These are phyloP conservation scores for Erysimum cheiranthoides DNA, from an alignment of 345 rosid genomes.

Conservation along the genomic window DNA sequence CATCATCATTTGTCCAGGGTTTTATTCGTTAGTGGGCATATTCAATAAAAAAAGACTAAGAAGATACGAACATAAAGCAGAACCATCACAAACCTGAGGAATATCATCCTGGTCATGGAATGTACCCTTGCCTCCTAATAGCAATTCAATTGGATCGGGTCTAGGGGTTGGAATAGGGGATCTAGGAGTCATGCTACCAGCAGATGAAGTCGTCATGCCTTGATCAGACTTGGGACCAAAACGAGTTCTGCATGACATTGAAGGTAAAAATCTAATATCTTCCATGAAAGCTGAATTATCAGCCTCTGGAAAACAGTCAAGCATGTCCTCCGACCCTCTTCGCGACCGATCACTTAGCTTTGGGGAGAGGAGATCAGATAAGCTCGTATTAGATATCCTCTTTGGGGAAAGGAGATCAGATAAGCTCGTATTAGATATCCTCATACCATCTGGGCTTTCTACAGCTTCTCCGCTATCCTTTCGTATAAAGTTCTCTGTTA, in stretches of 20 bases:
- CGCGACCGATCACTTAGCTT: constrained; percentile 90
- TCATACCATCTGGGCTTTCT: constrained; percentile 77
- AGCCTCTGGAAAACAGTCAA: constrained; percentile 81
- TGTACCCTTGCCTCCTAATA: constrained; percentile 71
- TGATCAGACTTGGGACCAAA: constrained; percentile 93
- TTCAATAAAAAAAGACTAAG: constrained; percentile 12
- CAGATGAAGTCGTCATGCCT: constrained; percentile 88
- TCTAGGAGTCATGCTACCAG: constrained; percentile 92
- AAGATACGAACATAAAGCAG: not conserved
- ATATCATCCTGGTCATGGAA: constrained; percentile 77
- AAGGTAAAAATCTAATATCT: constrained; percentile 76
- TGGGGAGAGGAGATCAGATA: constrained; percentile 75
- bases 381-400: too few relatives aligned
- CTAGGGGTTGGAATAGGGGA: constrained; percentile 88
- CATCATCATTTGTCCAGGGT: constrained; percentile 39
- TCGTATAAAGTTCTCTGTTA: constrained; percentile 59
- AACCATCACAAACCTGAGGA: constrained; percentile 62
- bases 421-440: constrained; percentile 77
- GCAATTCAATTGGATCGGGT: constrained; percentile 71
- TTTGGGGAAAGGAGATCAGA: too few relatives aligned
- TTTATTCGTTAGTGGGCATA: constrained; percentile 24
- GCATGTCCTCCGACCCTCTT: constrained; percentile 91
- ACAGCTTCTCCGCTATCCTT: constrained; percentile 63
- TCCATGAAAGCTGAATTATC: constrained; percentile 75
- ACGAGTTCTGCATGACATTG: constrained; percentile 88